phyloP scores from a whole-genome alignment of 2,329 filamentous ascomycete genomes.

The Sporothrix curviconia region DNA sequence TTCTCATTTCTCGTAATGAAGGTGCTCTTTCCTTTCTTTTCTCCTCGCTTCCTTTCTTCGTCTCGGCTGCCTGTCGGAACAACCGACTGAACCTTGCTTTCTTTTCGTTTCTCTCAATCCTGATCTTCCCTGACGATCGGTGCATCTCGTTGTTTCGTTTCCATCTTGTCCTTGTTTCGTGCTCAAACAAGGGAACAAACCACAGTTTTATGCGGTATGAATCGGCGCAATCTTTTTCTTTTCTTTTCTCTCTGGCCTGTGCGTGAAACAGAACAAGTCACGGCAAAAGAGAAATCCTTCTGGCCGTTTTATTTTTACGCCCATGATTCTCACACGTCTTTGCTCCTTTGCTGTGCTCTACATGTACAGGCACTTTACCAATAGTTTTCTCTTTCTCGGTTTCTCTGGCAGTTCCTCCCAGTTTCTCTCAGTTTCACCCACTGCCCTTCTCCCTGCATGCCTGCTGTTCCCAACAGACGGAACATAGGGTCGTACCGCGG shows the following conservation, averaged over 20 bases:
- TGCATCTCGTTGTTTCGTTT: slow-evolving; percentile 3
- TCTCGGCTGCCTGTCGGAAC: neutral
- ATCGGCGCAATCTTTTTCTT: neutral
- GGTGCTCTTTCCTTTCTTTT: neutral
- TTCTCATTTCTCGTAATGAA: neutral
- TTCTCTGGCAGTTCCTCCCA: neutral
- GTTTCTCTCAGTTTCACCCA: neutral
- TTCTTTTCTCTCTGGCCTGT: too few species aligned
- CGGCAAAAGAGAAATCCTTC: neutral
- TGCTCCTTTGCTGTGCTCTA: neutral
- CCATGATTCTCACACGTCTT: neutral
- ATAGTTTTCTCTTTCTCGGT: neutral
- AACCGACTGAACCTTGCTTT: too few species aligned
- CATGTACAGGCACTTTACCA: too few species aligned
- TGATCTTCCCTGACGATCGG: too few species aligned
- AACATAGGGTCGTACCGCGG: neutral
- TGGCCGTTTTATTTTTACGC: too few species aligned
- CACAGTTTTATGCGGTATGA: neutral
- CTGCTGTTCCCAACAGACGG: neutral
- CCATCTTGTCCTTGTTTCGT: neutral
- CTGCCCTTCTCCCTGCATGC: neutral
- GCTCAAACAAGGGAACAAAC: neutral
- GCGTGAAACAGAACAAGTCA: neutral
- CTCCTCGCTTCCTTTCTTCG: neutral
- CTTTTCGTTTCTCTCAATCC: too few species aligned